Percentiles rank a stretch among this genome's conserved stretches.
Evolutionary conservation across 139 green algal genomes (phyloP).

Genomic region (Micractinium sp.): DNA sequence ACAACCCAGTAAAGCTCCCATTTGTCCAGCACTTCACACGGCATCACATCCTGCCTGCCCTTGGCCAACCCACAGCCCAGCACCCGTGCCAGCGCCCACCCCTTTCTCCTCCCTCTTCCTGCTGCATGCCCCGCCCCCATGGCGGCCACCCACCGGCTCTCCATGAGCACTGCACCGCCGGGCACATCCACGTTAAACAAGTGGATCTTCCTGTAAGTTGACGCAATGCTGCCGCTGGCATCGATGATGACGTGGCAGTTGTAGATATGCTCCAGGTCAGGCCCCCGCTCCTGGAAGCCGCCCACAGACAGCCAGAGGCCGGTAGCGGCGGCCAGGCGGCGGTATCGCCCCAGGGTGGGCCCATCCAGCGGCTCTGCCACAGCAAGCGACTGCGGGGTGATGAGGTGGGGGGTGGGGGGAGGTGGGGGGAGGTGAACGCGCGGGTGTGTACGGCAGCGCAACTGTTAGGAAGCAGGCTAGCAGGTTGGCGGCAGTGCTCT

Average conservation of each 20-base stretch:
- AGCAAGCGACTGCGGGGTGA: slow-evolving; percentile 65
- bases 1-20: too few species aligned
- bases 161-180: slow-evolving; percentile 85
- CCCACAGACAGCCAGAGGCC: slow-evolving; percentile 93
- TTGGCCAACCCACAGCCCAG: too few species aligned
- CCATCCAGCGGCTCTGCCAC: slow-evolving; percentile 80
- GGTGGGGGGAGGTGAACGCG: background rate
- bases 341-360: slow-evolving; percentile 78
- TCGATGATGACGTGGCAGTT: slow-evolving; percentile 75
- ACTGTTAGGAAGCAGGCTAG: background rate
- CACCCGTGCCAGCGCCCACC: too few species aligned
- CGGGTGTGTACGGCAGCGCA: background rate
- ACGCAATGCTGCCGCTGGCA: slow-evolving; percentile 57
- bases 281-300: slow-evolving; percentile 83
- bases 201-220: slow-evolving; percentile 85
- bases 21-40: too few species aligned
- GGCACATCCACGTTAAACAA: slow-evolving; percentile 94
- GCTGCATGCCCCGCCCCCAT: background rate
- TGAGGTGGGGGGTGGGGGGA: background rate
- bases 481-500: background rate
- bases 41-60: too few species aligned
- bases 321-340: slow-evolving; percentile 68
- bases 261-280: slow-evolving; percentile 73
- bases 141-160: slow-evolving; percentile 57
- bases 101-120: background rate